A percentile compares a stretch with the other conserved stretches of the same genome.
These are phyloP conservation scores for Mycena polygramma DNA, from an alignment of 768 basidiomycete genomes.

Conservation along the genomic window DNA sequence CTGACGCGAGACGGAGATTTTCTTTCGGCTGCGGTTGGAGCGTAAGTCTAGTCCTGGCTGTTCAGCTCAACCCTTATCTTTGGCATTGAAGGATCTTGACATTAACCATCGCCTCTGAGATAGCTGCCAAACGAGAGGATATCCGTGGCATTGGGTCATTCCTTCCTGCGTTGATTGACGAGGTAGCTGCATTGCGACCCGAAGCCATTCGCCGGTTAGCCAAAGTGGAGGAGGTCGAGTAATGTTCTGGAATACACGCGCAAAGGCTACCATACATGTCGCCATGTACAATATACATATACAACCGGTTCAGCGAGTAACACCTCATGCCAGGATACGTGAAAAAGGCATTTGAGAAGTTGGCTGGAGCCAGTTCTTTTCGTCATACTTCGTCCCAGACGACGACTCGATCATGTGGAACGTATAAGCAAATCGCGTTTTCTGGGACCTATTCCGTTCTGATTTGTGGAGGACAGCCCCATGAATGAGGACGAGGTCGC, in stretches of 20 bases:
- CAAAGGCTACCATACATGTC: too few relatives aligned
- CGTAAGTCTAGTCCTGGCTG: slow-evolving; percentile 60
- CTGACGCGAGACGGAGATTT: slow-evolving; percentile 73
- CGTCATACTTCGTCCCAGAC: slow-evolving; percentile 81
- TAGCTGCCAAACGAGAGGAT: slow-evolving; percentile 61
- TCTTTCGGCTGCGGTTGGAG: slow-evolving; percentile 80
- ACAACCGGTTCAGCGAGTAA: too few relatives aligned
- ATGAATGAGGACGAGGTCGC: slow-evolving; percentile 94
- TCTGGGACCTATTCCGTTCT: slow-evolving; percentile 83
- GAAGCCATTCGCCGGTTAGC: slow-evolving; percentile 49
- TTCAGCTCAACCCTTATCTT: slow-evolving; percentile 20
- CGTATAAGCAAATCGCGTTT: slow-evolving; percentile 93
- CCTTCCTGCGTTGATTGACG: slow-evolving; percentile 73
- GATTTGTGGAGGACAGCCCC: slow-evolving; percentile 94
- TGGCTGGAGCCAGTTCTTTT: slow-evolving; percentile 97
- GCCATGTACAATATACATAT: slow-evolving; percentile 21
- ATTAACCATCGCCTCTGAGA: slow-evolving; percentile 72
- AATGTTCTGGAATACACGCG: background rate
- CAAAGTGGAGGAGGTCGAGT: slow-evolving; percentile 42
- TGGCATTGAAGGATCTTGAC: slow-evolving; percentile 61
- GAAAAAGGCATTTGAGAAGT: slow-evolving; percentile 87
- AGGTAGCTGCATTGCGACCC: slow-evolving; percentile 56
- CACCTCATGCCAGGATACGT: slow-evolving; percentile 54
- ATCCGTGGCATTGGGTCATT: slow-evolving; percentile 77
- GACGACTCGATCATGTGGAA: slow-evolving; percentile 91